phyloP scores from a whole-genome alignment of 2,329 filamentous ascomycete species.

The Fusarium nygamai region DNA sequence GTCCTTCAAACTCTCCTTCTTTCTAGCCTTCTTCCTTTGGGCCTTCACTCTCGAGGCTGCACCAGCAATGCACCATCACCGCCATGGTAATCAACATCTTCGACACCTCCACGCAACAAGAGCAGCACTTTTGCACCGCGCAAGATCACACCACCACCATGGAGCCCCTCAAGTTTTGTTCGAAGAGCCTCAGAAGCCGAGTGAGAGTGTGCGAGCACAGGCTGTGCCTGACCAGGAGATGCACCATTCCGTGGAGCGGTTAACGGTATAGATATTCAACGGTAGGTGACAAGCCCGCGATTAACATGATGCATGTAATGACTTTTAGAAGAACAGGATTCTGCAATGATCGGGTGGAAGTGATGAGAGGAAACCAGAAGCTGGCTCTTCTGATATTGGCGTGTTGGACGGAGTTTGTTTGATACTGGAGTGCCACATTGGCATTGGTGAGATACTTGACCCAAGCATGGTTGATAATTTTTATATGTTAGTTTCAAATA shows the following conservation, averaged over 20 bases:
- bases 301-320: not conserved
- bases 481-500: not conserved
- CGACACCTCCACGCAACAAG: constrained; percentile 42
- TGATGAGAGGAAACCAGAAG: not conserved
- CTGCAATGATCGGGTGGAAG: not conserved
- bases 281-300: not conserved
- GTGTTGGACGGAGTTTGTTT: not conserved
- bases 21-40: constrained; percentile 36
- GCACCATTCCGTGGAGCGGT: not conserved
- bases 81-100: constrained; percentile 30
- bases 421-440: not conserved
- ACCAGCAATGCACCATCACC: constrained; percentile 38
- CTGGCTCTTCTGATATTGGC: constrained; percentile 11
- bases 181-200: constrained; percentile 18
- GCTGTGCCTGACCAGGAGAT: not conserved
- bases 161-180: constrained; percentile 3
- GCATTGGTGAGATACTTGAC: not conserved
- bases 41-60: constrained; percentile 39
- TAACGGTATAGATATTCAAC: not conserved
- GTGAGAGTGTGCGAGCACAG: constrained; percentile 10
- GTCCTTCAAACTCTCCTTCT: constrained; percentile 27
- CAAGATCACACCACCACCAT: constrained; percentile 5
- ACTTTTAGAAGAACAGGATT: not conserved
- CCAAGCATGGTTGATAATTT: not conserved
- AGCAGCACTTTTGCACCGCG: constrained; percentile 47